Base-by-base conservation (phyloP, 2,329 filamentous ascomycete genomes). In the Trichoderma sp. region DNA sequence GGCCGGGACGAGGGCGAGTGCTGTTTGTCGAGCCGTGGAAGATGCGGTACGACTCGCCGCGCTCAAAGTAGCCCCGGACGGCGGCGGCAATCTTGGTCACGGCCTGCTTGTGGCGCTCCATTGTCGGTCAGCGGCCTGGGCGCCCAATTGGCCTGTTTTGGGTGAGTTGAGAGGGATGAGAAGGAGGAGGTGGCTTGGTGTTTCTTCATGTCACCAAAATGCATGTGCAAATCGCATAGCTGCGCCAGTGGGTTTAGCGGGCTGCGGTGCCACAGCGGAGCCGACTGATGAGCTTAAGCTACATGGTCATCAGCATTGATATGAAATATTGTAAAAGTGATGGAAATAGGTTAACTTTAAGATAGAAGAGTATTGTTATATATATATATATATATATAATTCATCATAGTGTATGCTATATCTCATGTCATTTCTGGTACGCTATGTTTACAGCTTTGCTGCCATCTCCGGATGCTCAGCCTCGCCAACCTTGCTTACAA, bases 1-100 rank as follows among this genome's bases (percentile, higher is more conserved):
- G 64, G 1, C 80, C 69, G 77, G 80, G 71, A 73, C 76, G 69
- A 74, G 85, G 85, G 5, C 85, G 88, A 58, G 91, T 94, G 76
- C 87, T 90, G 82, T 94, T 94, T 65, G 91, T 93, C 51, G 88
- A 90, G 73, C 91, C 91, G 82, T 94, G 91, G 77, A 85, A 89
- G 81, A 94, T 92, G 71, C 91, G 87, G 82, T 91, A 94, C 26
- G 90, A 86, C 75, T 83, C 79, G 59, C 79, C 77, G 59, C 80
- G 77, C 69, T 82, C 79, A 76, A 83, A 86, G 77, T 83, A 83
- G 75, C 79, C 74, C 69, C 82, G 81, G 60, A 86, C 83, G 6
- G 83, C 78, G 30, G 80, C 72, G 55, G 85, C 81, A 70, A 87
- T 84, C 43, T 80, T 78, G 69, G 78, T 75, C 64, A 87, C 83